A percentile compares a stretch with the other conserved stretches of the same genome.
These are phyloP conservation scores for Neophaeococcomyces aloes DNA, from an alignment of 2,329 filamentous ascomycete genomes.

Conservation along the genomic window DNA sequence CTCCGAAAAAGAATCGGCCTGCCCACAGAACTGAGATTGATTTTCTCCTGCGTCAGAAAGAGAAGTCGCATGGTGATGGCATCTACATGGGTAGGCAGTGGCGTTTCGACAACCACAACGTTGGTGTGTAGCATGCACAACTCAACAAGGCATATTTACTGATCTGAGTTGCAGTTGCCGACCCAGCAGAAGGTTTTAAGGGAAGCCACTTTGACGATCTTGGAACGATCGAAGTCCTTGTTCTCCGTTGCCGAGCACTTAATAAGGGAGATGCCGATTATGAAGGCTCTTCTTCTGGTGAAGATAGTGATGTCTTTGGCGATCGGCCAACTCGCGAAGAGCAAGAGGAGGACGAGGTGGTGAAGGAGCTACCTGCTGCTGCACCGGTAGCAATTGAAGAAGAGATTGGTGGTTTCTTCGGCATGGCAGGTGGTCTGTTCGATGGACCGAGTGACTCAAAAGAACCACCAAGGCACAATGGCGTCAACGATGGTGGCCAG, in stretches of 20 bases:
- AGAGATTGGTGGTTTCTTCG: background rate
- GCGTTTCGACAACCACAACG: constrained; percentile 42
- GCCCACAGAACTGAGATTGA: constrained; percentile 33
- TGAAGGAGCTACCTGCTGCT: background rate
- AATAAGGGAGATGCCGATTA: constrained; percentile 7
- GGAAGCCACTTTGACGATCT: constrained; percentile 22
- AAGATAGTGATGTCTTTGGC: constrained; percentile 16
- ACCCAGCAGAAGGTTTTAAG: constrained; percentile 12
- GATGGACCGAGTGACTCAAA: constrained; percentile 13
- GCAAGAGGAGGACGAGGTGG: constrained; percentile 3
- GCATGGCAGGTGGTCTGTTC: constrained; percentile 15
- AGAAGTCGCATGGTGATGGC: constrained; percentile 38
- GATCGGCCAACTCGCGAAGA: constrained; percentile 9
- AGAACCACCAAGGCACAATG: background rate
- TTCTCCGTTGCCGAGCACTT: constrained; percentile 22
- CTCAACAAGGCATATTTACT: background rate
- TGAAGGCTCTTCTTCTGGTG: constrained; percentile 15
- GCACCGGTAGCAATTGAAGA: background rate
- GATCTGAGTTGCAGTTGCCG: constrained; percentile 9
- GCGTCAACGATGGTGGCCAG: background rate
- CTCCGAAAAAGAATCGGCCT: constrained; percentile 23
- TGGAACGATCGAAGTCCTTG: constrained; percentile 25
- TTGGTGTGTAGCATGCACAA: constrained; percentile 28
- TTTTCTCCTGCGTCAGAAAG: constrained; percentile 44
- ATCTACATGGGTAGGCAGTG: constrained; percentile 42